Base-by-base conservation (phyloP, 805 yeast species). In the Sugiyamaella boreocaroliniensis region DNA sequence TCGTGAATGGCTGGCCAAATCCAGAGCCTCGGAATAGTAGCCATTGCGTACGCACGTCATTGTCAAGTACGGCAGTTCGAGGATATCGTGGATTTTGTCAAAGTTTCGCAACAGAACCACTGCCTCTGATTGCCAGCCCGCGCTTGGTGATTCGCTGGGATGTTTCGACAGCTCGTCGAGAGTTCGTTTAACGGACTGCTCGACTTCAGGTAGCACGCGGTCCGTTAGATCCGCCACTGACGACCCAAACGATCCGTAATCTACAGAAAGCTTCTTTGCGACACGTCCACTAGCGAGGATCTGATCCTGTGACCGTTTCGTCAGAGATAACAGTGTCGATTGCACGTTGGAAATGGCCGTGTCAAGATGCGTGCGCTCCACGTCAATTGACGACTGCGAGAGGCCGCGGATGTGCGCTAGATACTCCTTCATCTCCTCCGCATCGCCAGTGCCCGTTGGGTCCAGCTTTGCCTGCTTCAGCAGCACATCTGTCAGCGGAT, bases 21-120 rank as follows among this genome's bases (percentile, higher is more conserved):
- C 96, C 37, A 92, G 76, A 9, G 97, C 89, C 62, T 89, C 96
- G 34, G 89, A 85, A 64, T 90, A 93, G 62, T 86, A 86, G 0
- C 96, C 96, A 46, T 85, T 84, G 47, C 80, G 75, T 10, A 90
- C 87, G 68, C 97, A 88, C n/a, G 90, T 81, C 47, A 82, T 77
- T 34, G 92, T 82, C 47, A 92, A 67, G 1, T 95, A 77, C 1
- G 99, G 97, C 34, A 93, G 71, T 63, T 88, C 96, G 58, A 92
- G 71, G 9, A 90, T 76, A 61, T 87, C 96, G 55, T 85, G 77
- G 10, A 90, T 74, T 41, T 82, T 79, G 56, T 84, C 89, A 62
- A 89, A 77, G 58, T 85, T 83, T 16, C 57, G 44, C 15, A 63
- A 50, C 16, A 63, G 51, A 5, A 61, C 29, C 20, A 59, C 55